These are phyloP conservation scores for Metschnikowia anglica DNA, from an alignment of 805 yeast species.

Conservation along the genomic window DNA sequence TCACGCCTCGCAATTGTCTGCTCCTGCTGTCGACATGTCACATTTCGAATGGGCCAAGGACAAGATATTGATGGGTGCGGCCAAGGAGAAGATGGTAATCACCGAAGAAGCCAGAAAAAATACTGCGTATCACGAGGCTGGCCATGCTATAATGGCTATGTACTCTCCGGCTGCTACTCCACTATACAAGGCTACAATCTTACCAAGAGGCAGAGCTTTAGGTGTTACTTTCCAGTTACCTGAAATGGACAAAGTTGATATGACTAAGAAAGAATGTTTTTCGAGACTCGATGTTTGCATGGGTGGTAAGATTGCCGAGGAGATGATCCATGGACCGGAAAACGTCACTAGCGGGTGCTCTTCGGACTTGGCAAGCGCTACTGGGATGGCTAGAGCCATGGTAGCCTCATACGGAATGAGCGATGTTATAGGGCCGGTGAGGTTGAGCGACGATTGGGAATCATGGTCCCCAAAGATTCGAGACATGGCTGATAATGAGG, in stretches of 20 bases:
- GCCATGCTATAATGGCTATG: constrained; percentile 98
- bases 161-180: constrained; percentile 93
- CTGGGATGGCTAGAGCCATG: constrained; percentile 93
- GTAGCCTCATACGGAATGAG: constrained; percentile 97
- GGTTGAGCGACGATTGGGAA: constrained; percentile 87
- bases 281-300: constrained; percentile 95
- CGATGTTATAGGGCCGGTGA: constrained; percentile 88
- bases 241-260: constrained; percentile 96
- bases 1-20: constrained; percentile 89
- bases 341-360: constrained; percentile 96
- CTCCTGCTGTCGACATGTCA: constrained; percentile 82
- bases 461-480: constrained; percentile 89
- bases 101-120: constrained; percentile 91
- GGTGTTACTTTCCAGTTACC: constrained; percentile 98
- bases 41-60: constrained; percentile 99
- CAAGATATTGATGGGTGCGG: constrained; percentile 97
- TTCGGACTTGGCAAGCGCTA: constrained; percentile 85
- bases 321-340: constrained; percentile 83
- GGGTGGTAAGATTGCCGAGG: constrained; percentile 99
- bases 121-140: constrained; percentile 98
- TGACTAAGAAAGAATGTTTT: constrained; percentile 82
- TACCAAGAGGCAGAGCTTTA: constrained; percentile 94
- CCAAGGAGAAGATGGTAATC: constrained; percentile 94
- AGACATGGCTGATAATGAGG: constrained; percentile 91
- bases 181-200: constrained; percentile 91